Conservation (phyloP, 305 asterid species). For the Plantago coronopus region DNA sequence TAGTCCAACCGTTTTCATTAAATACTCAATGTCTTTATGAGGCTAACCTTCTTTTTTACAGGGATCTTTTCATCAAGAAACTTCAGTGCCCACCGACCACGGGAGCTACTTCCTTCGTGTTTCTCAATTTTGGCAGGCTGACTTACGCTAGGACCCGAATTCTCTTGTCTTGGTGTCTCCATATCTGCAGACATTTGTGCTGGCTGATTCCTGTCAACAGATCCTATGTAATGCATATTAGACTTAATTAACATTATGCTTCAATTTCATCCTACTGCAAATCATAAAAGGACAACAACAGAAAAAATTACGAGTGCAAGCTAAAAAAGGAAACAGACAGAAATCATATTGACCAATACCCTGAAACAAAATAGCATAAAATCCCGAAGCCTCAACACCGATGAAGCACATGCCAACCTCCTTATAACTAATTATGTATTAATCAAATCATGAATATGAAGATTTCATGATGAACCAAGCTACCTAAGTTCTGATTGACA, state of each 20-base stretch:
- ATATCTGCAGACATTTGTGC: conserved; percentile 25
- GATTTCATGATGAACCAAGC: too few species aligned
- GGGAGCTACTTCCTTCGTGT: conserved; percentile 27
- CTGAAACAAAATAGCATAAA: too few species aligned
- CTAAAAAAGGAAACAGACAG: too few species aligned
- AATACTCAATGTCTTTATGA: neutral
- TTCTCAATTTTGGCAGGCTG: conserved; percentile 25
- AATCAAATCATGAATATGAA: too few species aligned
- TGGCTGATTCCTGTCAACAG: conserved; percentile 36
- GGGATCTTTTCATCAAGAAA: conserved; percentile 50
- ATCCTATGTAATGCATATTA: conserved; percentile 44
- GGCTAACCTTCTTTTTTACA: conserved; percentile 52
- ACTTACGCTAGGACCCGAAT: conserved; percentile 22
- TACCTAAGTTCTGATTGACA: too few species aligned
- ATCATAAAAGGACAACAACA: too few species aligned
- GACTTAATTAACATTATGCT: conserved; percentile 18
- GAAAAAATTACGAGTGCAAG: too few species aligned
- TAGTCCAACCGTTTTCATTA: neutral
- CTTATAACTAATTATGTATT: too few species aligned
- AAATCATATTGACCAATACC: too few species aligned
- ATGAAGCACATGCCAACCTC: too few species aligned
- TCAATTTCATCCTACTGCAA: too few species aligned
- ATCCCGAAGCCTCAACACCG: too few species aligned
- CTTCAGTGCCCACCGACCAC: conserved; percentile 33
- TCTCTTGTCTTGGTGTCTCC: conserved; percentile 30